phyloP scores from a whole-genome alignment of 305 asterid genomes.

The Coffea humblotiana region DNA sequence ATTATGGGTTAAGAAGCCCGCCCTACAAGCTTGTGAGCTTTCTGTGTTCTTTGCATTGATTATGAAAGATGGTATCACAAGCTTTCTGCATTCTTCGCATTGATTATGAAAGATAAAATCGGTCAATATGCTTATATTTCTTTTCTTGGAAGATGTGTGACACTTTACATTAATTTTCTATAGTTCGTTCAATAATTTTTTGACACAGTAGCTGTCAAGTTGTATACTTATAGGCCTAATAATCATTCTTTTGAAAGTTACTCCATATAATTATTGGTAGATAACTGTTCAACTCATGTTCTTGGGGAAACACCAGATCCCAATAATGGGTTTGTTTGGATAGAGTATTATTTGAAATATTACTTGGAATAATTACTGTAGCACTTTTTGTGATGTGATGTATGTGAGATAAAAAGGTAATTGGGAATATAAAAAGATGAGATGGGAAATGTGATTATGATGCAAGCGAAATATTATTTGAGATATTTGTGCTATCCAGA shows the following conservation, averaged over 20 bases:
- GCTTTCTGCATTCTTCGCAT: constrained; percentile 24
- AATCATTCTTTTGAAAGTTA: no score
- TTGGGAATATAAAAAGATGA: no score
- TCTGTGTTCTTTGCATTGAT: constrained; percentile 8
- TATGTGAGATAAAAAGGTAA: no score
- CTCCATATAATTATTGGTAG: background rate
- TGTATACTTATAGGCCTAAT: no score
- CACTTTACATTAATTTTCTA: background rate
- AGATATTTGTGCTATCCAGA: no score
- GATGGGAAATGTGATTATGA: no score
- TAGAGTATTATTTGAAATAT: no score
- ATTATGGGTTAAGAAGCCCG: constrained; percentile 74
- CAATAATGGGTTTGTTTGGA: no score
- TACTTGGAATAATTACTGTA: no score
- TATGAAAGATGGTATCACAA: constrained; percentile 6
- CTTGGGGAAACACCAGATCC: background rate
- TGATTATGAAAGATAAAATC: background rate
- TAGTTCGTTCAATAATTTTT: background rate
- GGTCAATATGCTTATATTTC: background rate
- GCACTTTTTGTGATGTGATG: no score
- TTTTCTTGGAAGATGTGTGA: no score
- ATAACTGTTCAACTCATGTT: background rate
- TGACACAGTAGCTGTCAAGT: background rate
- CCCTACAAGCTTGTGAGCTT: constrained; percentile 77
- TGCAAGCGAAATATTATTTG: no score